phyloP scores from a whole-genome alignment of 805 yeast species.

The Candida wancherniae region DNA sequence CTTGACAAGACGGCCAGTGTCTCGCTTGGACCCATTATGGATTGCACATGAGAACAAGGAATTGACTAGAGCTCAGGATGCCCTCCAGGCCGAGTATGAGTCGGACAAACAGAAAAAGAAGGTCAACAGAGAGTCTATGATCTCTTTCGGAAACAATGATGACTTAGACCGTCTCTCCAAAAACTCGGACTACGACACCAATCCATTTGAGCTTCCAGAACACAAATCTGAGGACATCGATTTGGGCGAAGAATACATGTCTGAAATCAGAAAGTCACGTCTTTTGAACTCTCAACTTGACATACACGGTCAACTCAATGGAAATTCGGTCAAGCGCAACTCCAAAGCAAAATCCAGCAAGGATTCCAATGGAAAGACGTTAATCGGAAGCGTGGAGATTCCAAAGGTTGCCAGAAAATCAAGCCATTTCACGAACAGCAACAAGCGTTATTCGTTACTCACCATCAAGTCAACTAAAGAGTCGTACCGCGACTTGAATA shows the following conservation, averaged over 20 bases:
- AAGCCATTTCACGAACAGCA: conserved; percentile 53
- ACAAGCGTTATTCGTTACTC: conserved; percentile 66
- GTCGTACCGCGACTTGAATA: conserved; percentile 56
- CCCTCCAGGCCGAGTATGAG: conserved; percentile 32
- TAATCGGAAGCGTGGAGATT: conserved; percentile 57
- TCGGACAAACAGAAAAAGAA: conserved; percentile 13
- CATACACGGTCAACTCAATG: conserved; percentile 11
- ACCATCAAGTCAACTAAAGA: conserved; percentile 66
- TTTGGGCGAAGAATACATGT: conserved; percentile 41
- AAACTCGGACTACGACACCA: conserved; percentile 10
- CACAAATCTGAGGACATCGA: conserved; percentile 31
- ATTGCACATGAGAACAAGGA: conserved; percentile 46
- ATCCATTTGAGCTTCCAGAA: conserved; percentile 32
- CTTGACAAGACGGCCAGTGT: conserved; percentile 51
- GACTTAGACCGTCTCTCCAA: conserved; percentile 17
- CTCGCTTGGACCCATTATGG: conserved; percentile 55
- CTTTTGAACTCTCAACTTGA: conserved; percentile 41
- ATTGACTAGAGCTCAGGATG: conserved; percentile 41
- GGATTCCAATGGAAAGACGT: conserved; percentile 24
- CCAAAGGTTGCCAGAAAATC: conserved; percentile 72
- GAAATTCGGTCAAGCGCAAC: conserved; percentile 5
- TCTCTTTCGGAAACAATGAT: conserved; percentile 26
- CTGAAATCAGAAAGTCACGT: conserved; percentile 41
- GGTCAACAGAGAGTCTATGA: conserved; percentile 30
- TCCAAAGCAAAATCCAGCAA: conserved; percentile 1